Base-by-base conservation (phyloP, 495 filamentous ascomycete genomes). In the Lindgomyces ingoldianus region DNA sequence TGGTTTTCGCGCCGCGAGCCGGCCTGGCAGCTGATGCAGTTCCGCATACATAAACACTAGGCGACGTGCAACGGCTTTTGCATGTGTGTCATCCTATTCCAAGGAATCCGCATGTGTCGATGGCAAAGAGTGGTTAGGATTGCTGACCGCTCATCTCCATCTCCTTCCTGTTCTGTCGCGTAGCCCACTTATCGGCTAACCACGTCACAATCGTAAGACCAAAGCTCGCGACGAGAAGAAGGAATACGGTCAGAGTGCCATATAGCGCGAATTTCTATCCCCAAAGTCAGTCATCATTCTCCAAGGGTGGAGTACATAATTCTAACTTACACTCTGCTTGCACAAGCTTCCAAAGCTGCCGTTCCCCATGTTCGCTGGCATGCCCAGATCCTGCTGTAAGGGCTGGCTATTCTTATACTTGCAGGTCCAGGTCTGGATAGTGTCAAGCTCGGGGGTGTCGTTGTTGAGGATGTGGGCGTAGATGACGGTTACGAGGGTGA, bases 391-490 rank as follows among this genome's bases (percentile, higher is more conserved):
- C 26, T 67, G 49, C 9, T 47, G 4, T 16, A 71, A 27, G 3
- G 57, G 46, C 39, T 49, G 41, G 16, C 19, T 22, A 25, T 67
- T 60, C 53, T 69, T 65, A 50, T 64, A 72, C 54, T 60, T 67
- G 60, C 69, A 72, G 1, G 65, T 72, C 69, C 69, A 72, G 30
- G 69, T 69, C 65, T 72, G 61, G 59, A 72, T 72, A 8, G 74
- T 77, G 50, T 77, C 74, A 22, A 60, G 44, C 16, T 57, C 46
- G 3, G 73, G 72, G 16, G 65, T 24, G 42, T 69, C 61, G n/a
- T 64, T 52, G 67, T 75, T 75, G n/a, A 74, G 62, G 39, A 74
- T 64, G 33, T 67, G 67, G 4, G 65, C 65, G 57, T 74, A 74
- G 65, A 72, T 68, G 45, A 77, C 51, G 22, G 72, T 70, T 52